Percentiles rank a stretch among this genome's conserved stretches.
Conservation (phyloP, 73 alveolate genomes). For the Paramecium caudatum region DNA sequence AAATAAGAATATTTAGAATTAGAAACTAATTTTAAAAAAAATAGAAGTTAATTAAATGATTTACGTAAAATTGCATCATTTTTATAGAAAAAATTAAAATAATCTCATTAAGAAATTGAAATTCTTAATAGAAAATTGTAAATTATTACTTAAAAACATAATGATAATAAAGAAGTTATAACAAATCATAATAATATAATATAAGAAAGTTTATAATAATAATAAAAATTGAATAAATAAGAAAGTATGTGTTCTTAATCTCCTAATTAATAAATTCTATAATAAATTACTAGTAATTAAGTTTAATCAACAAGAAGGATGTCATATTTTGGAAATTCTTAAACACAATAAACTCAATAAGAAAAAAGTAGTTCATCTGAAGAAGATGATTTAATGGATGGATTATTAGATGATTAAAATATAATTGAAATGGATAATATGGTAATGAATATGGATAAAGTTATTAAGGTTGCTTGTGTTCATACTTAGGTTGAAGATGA, state of each 20-base stretch:
- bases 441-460: slow-evolving; percentile 68
- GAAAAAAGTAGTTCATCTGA: slow-evolving; percentile 41
- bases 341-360: not conserved
- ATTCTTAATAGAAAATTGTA: slow-evolving; percentile 20
- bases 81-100: slow-evolving; percentile 40
- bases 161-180: no score
- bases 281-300: not conserved
- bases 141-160: slow-evolving; percentile 3
- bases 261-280: not conserved
- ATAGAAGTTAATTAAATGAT: slow-evolving; percentile 47
- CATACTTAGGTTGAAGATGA: slow-evolving; percentile 26
- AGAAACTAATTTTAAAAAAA: slow-evolving; percentile 7
- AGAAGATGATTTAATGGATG: slow-evolving; percentile 43
- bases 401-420: slow-evolving; percentile 67
- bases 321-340: slow-evolving; percentile 40
- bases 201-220: no score
- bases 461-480: slow-evolving; percentile 45
- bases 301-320: slow-evolving; percentile 24
- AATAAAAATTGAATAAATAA: not conserved
- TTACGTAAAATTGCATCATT: not conserved
- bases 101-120: slow-evolving; percentile 65
- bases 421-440: slow-evolving; percentile 63
- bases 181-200: no score
- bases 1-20: slow-evolving; percentile 44
- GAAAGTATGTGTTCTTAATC: slow-evolving; percentile 28